Percentiles rank a stretch among this genome's conserved stretches.
Evolutionary conservation across 108 stramenopile species (phyloP).

Genomic region (Skeletonema menzelii): DNA sequence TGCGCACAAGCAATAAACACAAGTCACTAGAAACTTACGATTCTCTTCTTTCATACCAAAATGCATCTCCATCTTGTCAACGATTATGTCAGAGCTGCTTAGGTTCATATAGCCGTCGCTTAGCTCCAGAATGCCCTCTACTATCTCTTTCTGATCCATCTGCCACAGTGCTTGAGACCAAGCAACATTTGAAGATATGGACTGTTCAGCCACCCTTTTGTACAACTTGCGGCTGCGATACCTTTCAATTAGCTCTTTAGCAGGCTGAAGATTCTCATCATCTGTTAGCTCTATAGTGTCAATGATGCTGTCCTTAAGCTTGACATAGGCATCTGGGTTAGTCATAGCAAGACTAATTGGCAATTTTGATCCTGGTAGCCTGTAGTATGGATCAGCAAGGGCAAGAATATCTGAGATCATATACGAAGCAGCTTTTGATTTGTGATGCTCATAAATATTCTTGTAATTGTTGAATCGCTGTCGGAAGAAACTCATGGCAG

Average conservation of each 20-base stretch:
- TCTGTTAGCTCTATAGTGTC: constrained; percentile 50
- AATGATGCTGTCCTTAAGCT: constrained; percentile 62
- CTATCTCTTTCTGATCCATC: constrained; percentile 35
- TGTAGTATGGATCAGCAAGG: constrained; percentile 73
- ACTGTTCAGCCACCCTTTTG: constrained; percentile 49
- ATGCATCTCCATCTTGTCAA: constrained; percentile 64
- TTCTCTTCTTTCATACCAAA: constrained; percentile 68
- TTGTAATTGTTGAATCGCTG: constrained; percentile 74
- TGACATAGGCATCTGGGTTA: constrained; percentile 48
- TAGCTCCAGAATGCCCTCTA: constrained; percentile 31
- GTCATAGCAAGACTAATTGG: constrained; percentile 71
- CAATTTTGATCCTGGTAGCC: constrained; percentile 31
- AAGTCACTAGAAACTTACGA: constrained; percentile 30
- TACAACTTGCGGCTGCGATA: constrained; percentile 56
- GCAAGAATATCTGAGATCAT: constrained; percentile 82
- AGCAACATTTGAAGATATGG: constrained; percentile 8
- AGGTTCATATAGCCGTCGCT: constrained; percentile 24
- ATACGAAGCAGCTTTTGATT: constrained; percentile 58
- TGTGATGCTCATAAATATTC: constrained; percentile 86
- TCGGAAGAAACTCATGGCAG: constrained; percentile 72
- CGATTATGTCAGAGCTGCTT: constrained; percentile 59
- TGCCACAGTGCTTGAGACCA: constrained; percentile 33
- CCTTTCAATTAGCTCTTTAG: constrained; percentile 54
- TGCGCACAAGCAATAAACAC: not conserved
- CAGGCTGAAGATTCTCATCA: constrained; percentile 49